A percentile compares a stretch with the other conserved stretches of the same genome.
Conservation (phyloP, 1,139 yeast genomes). For the Zygoascus sp. region DNA sequence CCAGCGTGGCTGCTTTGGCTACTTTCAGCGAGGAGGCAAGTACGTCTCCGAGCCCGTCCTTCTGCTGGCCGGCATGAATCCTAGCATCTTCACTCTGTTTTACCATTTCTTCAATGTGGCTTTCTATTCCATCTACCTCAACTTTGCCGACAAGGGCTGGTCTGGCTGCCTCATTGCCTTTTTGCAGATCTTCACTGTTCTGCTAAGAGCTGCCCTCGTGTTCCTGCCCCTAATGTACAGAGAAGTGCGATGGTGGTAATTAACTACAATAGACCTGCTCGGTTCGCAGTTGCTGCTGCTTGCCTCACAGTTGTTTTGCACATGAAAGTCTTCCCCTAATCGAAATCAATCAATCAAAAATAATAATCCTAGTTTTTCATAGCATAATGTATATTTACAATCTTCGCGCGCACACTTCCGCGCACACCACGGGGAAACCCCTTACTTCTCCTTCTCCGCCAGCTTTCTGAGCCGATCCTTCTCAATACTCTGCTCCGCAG, state of each 20-base stretch:
- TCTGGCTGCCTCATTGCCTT: constrained; percentile 69
- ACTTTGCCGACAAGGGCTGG: constrained; percentile 62
- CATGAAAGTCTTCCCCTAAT: no score
- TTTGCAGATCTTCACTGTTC: constrained; percentile 60
- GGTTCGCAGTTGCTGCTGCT: no score
- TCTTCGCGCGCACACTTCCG: background rate
- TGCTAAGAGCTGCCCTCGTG: constrained; percentile 70
- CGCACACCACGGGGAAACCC: background rate
- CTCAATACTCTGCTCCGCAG: constrained; percentile 22
- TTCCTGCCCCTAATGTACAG: constrained; percentile 40
- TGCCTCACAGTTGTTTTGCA: no score
- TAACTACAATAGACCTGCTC: no score
- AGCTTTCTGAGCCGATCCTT: constrained; percentile 27
- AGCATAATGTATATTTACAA: no score
- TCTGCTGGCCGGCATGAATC: constrained; percentile 75
- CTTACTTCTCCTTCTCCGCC: constrained; percentile 30
- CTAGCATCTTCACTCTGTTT: constrained; percentile 68
- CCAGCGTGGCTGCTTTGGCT: constrained; percentile 84
- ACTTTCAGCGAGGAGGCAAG: constrained; percentile 79
- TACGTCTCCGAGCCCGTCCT: constrained; percentile 78
- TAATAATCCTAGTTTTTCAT: no score
- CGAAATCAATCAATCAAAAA: no score
- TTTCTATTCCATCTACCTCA: constrained; percentile 69
- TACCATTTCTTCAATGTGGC: constrained; percentile 90
- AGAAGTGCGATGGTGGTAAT: constrained; percentile 26